Base-by-base conservation (phyloP, 2,329 filamentous ascomycete genomes). In the Rutstroemia sydowiana region DNA sequence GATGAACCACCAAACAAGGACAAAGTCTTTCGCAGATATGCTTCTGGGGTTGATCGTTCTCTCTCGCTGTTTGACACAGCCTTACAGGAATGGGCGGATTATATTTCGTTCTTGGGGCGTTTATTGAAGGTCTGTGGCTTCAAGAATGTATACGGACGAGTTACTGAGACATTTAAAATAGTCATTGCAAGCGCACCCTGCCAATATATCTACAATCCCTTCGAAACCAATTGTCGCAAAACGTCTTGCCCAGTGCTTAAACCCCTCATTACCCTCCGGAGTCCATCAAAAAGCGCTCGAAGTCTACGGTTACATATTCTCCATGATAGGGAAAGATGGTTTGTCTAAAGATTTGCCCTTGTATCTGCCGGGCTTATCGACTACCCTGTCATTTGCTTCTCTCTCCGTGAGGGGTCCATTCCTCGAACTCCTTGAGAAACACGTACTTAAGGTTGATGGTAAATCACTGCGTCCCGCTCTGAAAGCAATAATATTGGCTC, bases 11-110 rank as follows among this genome's bases (percentile, higher is more conserved):
- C 73, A 13, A 71, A 70, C 40, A 82, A 81, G 67, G 82, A 85
- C 69, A 85, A 85, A 68, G 69, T 76, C 48, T 92, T 88, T 67
- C 88, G 91, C 59, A 87, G 91, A 68, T 98, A 97, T 80, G 89
- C 90, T 41, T 81, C 85, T 45, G 87, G 83, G 53, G 84, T 98
- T 59, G 92, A 97, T 65, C 82, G 90, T 68, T 87, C 90, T 31
- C 77, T 98, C 56, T 81, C 87, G 42, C 77, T 95, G 31, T 98
- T 96, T 73, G 93, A 98, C 67, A 91, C 88, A 14, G 84, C 89
- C 28, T 76, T 96, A 61, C 90, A 97, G 71, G 93, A 98, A 81
- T 98, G 93, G 93, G 93, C 95, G 45, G 93, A 98, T 72, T 98
- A 98, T 67, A 98, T 98, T 64, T 95, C 92, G 16, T 98, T 97